A percentile compares a stretch with the other conserved stretches of the same genome.
Evolutionary conservation across 768 basidiomycete species (phyloP).

Genomic region (Botryobasidium botryosum): DNA sequence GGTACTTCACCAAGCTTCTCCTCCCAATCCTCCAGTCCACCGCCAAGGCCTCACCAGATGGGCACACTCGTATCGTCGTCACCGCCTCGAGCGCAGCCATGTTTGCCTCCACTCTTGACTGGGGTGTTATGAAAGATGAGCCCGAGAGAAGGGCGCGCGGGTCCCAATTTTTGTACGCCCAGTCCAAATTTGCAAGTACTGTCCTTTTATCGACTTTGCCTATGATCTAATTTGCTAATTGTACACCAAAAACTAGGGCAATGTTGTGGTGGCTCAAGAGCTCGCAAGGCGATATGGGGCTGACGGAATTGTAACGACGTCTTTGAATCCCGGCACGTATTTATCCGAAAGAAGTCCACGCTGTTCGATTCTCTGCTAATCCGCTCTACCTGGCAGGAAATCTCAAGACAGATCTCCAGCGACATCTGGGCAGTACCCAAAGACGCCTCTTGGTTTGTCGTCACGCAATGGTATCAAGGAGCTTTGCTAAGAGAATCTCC

Average conservation of each 20-base stretch:
- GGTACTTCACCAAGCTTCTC: conserved; percentile 8
- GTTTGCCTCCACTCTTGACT: too few species aligned
- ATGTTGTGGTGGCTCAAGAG: too few species aligned
- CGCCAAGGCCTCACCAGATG: conserved; percentile 3
- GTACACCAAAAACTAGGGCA: too few species aligned
- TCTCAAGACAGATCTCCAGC: conserved; percentile 1
- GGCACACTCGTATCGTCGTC: conserved; percentile 8
- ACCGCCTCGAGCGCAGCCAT: background rate
- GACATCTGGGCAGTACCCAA: background rate
- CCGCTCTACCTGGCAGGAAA: too few species aligned
- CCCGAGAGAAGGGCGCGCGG: background rate
- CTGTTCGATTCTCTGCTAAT: too few species aligned
- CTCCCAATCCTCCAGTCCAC: background rate
- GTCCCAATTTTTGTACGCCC: background rate
- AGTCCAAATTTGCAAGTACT: background rate
- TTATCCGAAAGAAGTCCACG: too few species aligned
- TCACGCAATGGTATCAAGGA: background rate
- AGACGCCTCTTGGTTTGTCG: too few species aligned
- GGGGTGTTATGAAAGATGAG: background rate
- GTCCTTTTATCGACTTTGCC: background rate
- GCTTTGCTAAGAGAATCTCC: background rate
- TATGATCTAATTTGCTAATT: background rate
- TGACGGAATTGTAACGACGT: too few species aligned
- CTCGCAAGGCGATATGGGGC: too few species aligned
- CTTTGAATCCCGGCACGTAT: too few species aligned